These are phyloP conservation scores for Plectosphaerella cucumerina DNA, from an alignment of 2,329 filamentous ascomycete genomes.

Conservation along the genomic window DNA sequence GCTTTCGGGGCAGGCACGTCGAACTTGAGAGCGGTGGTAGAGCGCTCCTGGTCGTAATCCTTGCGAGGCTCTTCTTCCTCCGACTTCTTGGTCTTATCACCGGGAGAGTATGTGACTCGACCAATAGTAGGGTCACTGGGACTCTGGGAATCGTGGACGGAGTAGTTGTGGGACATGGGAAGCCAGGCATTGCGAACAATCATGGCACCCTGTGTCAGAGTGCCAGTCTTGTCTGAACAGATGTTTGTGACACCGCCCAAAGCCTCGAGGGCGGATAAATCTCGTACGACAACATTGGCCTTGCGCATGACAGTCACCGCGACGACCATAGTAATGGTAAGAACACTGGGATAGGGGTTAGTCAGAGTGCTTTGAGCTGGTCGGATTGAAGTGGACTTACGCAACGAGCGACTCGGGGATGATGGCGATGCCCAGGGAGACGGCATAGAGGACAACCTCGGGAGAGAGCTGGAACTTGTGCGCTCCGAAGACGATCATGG, in stretches of 20 bases:
- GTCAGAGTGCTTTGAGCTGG: neutral
- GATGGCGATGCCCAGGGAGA: constrained; percentile 56
- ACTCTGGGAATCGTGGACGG: constrained; percentile 56
- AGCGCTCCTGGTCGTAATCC: constrained; percentile 58
- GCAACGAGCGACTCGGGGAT: constrained; percentile 64
- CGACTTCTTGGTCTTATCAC: constrained; percentile 21
- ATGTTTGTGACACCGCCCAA: constrained; percentile 69
- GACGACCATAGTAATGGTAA: constrained; percentile 68
- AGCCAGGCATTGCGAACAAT: constrained; percentile 65
- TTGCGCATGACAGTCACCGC: constrained; percentile 62
- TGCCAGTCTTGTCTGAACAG: constrained; percentile 71
- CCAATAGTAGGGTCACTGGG: constrained; percentile 60
- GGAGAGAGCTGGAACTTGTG: constrained; percentile 47
- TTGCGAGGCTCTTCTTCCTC: constrained; percentile 31
- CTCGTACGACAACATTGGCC: constrained; percentile 60
- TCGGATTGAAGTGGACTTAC: constrained; percentile 24
- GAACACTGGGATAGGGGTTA: constrained; percentile 33
- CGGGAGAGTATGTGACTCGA: constrained; percentile 40
- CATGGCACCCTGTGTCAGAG: constrained; percentile 66
- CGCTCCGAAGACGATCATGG: constrained; percentile 54
- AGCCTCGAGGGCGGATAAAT: constrained; percentile 64
- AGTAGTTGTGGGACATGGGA: constrained; percentile 51
- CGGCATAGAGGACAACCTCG: constrained; percentile 55
- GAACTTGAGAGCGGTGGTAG: constrained; percentile 55
- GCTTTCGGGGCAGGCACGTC: constrained; percentile 57